A percentile compares a stretch with the other conserved stretches of the same genome.
These are phyloP conservation scores for Collybiopsis luxurians DNA, from an alignment of 768 basidiomycete species.

Conservation along the genomic window DNA sequence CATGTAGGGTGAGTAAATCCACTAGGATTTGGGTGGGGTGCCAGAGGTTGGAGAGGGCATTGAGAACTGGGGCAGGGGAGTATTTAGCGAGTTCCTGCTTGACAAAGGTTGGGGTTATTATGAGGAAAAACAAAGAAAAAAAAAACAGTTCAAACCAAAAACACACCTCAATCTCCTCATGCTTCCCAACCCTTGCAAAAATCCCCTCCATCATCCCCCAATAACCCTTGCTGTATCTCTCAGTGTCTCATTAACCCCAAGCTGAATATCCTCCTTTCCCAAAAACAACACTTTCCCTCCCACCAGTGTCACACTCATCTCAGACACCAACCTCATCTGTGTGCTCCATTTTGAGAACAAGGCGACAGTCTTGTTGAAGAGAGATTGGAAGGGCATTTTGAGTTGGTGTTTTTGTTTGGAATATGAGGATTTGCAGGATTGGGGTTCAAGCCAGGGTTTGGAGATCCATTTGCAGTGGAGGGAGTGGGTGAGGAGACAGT, in stretches of 20 bases:
- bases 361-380: conserved; percentile 83
- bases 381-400: conserved; percentile 67
- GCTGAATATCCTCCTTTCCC: conserved; percentile 86
- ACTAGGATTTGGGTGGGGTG: conserved; percentile 97
- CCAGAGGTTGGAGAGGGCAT: conserved; percentile 93
- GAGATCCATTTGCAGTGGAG: conserved; percentile 60
- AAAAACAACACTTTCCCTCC: conserved; percentile 92
- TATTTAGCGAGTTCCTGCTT: conserved; percentile 82
- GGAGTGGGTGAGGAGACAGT: conserved; percentile 61
- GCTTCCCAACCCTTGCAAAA: conserved; percentile 93
- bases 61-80: conserved; percentile 92
- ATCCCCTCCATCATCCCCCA: conserved; percentile 94
- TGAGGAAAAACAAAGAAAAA: background rate
- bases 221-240: conserved; percentile 87
- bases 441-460: conserved; percentile 65
- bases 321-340: conserved; percentile 83
- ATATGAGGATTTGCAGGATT: conserved; percentile 25
- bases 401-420: conserved; percentile 26
- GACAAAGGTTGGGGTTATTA: background rate
- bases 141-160: background rate
- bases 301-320: conserved; percentile 74
- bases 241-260: conserved; percentile 90
- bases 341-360: conserved; percentile 94
- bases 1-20: conserved; percentile 87
- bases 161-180: conserved; percentile 87